Base-by-base conservation (phyloP, 140 eudicot genomes). In the Cichorium intybus region DNA sequence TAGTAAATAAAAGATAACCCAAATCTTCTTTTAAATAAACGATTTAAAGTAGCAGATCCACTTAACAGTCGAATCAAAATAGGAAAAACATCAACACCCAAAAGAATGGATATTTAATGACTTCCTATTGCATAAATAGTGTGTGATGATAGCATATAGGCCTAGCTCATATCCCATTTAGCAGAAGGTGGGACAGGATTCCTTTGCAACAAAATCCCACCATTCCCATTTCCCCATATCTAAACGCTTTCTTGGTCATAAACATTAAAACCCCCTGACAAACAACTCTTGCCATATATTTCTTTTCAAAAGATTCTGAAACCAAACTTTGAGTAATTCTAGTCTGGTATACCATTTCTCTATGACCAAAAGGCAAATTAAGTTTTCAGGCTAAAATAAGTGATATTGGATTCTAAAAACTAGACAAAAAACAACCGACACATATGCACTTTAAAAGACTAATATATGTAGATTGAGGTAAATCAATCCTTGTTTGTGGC, bases 121-220 rank as follows among this genome's bases (percentile, higher is more conserved):
- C 29, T 18, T 34, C 2, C 11, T 31, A 23, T 51, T 31, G 60
- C 41, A 63, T 70, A n/a, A n/a, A n/a, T n/a, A n/a, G 64, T 17
- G 54, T 60, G 49, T 48, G 52, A 58, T 47, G 35, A 70, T 58
- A 57, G 72, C 78, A 64, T 73, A 73, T 67, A 75, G 69, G 48
- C 50, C 18, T 48, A 66, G 68, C 79, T 59, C 66, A 66, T 58
- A 74, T 74, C 69, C 18, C 49, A 18, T 43, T 43, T 59, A 60
- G 59, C 7, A 51, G 23, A 74, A 69, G 77, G 71, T 67, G 66
- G 80, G 60, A 79, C 80, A 68, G 31, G 77, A 74, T 79, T 79
- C 77, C 77, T 33, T 69, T 69, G 77, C 77, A 71, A 71, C 78
- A 77, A 71, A 77, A 68, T 43, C 71, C 73, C 52, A 68, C 83